Percentiles rank a stretch among this genome's conserved stretches.
Evolutionary conservation across 2,329 filamentous ascomycete species (phyloP).

Genomic region (Aspergillus quadrilineatus): DNA sequence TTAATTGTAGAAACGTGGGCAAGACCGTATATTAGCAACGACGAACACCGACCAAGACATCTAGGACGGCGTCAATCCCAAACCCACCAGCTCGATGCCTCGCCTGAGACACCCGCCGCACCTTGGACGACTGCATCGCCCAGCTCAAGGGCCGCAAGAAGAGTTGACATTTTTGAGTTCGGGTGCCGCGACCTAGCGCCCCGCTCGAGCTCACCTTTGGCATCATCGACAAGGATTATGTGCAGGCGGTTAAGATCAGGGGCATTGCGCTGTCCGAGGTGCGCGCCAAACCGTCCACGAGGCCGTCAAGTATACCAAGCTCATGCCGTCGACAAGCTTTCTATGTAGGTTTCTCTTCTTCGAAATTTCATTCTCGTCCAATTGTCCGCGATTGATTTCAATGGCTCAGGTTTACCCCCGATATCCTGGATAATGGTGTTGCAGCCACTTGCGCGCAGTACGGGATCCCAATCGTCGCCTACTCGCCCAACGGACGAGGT

Average conservation of each 20-base stretch:
- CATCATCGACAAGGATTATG: conserved; percentile 29
- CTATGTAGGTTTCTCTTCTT: background rate
- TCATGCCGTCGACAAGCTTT: conserved; percentile 56
- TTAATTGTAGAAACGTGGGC: too few species aligned
- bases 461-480: conserved; percentile 68
- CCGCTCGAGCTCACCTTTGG: conserved; percentile 40
- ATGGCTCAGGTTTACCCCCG: conserved; percentile 38
- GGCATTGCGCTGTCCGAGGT: conserved; percentile 39
- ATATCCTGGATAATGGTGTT: conserved; percentile 50
- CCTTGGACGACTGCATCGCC: conserved; percentile 48
- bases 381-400: too few species aligned
- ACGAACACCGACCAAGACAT: too few species aligned
- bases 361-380: too few species aligned
- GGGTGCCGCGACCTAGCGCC: conserved; percentile 53
- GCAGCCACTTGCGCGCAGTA: conserved; percentile 60
- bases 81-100: conserved; percentile 45
- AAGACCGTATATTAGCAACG: too few species aligned
- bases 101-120: conserved; percentile 52
- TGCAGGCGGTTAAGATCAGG: conserved; percentile 36
- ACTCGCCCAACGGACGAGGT: conserved; percentile 67
- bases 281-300: conserved; percentile 34
- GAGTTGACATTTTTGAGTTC: conserved; percentile 58
- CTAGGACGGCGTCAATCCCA: conserved; percentile 29
- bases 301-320: conserved; percentile 40
- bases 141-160: conserved; percentile 53